Percentiles rank a stretch among this genome's conserved stretches.
Conservation (phyloP, 768 basidiomycete species). For the Suillus ampliporus region DNA sequence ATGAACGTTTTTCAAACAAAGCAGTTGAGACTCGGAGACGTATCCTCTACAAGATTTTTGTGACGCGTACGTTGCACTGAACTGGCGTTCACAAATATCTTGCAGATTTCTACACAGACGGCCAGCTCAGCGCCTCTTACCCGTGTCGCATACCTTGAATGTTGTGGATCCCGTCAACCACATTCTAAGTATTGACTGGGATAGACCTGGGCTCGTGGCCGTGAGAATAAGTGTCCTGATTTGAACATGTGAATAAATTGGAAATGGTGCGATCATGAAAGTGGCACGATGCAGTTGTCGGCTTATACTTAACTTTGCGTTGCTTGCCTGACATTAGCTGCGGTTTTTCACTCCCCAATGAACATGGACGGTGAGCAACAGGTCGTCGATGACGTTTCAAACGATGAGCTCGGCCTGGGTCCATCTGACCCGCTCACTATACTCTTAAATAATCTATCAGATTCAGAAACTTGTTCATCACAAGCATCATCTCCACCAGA, state of each 20-base stretch:
- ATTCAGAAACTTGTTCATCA: constrained; percentile 35
- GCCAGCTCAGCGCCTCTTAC: too few relatives aligned
- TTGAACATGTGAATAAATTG: constrained; percentile 16
- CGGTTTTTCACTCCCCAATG: background rate
- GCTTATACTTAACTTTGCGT: background rate
- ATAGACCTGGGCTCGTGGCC: too few relatives aligned
- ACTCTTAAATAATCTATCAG: constrained; percentile 53
- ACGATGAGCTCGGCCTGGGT: constrained; percentile 44
- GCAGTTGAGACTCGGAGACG: too few relatives aligned
- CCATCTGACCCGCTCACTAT: constrained; percentile 64
- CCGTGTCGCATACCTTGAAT: too few relatives aligned
- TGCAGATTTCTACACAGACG: too few relatives aligned
- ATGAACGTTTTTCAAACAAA: too few relatives aligned
- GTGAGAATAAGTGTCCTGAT: constrained; percentile 34
- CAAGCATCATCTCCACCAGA: constrained; percentile 45
- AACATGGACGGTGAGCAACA: background rate
- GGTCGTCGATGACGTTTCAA: constrained; percentile 8
- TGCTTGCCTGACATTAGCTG: too few relatives aligned
- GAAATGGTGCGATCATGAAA: constrained; percentile 30
- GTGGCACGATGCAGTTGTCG: constrained; percentile 27
- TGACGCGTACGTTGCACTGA: too few relatives aligned
- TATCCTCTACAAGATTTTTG: too few relatives aligned
- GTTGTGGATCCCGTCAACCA: too few relatives aligned
- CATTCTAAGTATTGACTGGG: too few relatives aligned
- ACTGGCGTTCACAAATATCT: too few relatives aligned